A percentile compares a stretch with the other conserved stretches of the same genome.
phyloP scores from a whole-genome alignment of 805 yeast species.

The Scheffersomyces stipitis region DNA sequence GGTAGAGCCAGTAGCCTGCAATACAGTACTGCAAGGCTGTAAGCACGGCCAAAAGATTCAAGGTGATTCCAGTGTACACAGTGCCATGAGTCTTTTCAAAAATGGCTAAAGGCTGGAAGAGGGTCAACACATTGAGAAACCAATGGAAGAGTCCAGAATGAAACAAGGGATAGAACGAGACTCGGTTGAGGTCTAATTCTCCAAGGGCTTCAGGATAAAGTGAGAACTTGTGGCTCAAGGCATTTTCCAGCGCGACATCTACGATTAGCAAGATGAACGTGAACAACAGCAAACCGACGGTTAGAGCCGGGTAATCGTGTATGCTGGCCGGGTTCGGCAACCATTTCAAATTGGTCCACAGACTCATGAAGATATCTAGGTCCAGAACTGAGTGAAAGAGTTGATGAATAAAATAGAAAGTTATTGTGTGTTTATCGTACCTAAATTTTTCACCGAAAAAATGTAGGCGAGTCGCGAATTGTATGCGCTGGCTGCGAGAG shows the following conservation, averaged over 20 bases:
- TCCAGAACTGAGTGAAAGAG: too few relatives aligned
- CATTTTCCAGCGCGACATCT: slow-evolving; percentile 24
- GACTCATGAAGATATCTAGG: too few relatives aligned
- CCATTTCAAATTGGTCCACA: too few relatives aligned
- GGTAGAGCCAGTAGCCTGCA: slow-evolving; percentile 50
- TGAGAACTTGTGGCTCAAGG: slow-evolving; percentile 36
- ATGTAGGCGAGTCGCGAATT: too few relatives aligned
- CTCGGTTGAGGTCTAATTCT: slow-evolving; percentile 42
- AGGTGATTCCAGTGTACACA: slow-evolving; percentile 76
- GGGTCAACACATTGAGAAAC: slow-evolving; percentile 53
- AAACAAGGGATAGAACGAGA: slow-evolving; percentile 73
- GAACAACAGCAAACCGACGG: slow-evolving; percentile 61
- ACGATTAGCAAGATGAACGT: slow-evolving; percentile 44
- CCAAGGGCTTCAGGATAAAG: slow-evolving; percentile 58
- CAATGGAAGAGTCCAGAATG: slow-evolving; percentile 66
- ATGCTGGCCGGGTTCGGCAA: too few relatives aligned
- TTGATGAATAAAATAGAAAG: too few relatives aligned
- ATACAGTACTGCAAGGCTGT: slow-evolving; percentile 66
- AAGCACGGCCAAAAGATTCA: slow-evolving; percentile 67
- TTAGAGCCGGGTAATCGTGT: slow-evolving; percentile 52
- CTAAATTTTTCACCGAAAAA: too few relatives aligned
- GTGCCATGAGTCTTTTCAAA: slow-evolving; percentile 81
- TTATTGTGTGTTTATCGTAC: too few relatives aligned
- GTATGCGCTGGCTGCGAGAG: too few relatives aligned
- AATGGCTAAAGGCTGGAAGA: slow-evolving; percentile 58